Conservation (phyloP, 306 rosid species). For the Lathyrus oleraceus region DNA sequence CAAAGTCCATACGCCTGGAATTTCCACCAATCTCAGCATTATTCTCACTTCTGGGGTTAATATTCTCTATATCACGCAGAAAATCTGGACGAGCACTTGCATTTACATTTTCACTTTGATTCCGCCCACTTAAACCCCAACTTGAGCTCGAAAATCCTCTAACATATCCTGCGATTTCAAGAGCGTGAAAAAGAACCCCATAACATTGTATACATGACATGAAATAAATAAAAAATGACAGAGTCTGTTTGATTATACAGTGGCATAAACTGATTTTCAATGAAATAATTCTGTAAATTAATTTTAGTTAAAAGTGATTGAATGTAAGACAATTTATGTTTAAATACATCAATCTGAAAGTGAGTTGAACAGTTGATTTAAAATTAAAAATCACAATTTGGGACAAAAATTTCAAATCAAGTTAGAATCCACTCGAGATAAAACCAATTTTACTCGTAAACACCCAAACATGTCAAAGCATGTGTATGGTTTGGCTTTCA, state of each 20-base stretch:
- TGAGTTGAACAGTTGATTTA: not conserved
- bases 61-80: conserved; percentile 31
- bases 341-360: too few relatives aligned
- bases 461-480: not conserved
- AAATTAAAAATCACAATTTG: not conserved
- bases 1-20: conserved; percentile 56
- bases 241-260: not conserved
- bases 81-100: conserved; percentile 28
- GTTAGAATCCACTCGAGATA: not conserved
- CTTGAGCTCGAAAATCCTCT: conserved; percentile 38
- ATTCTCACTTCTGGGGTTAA: conserved; percentile 32
- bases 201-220: conserved; percentile 20
- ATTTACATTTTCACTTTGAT: conserved; percentile 22
- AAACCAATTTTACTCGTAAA: not conserved
- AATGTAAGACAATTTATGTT: not conserved
- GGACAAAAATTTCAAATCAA: not conserved
- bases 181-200: conserved; percentile 12
- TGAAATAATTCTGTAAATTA: not conserved
- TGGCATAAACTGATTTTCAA: not conserved
- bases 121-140: conserved; percentile 16
- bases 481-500: too few relatives aligned
- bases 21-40: conserved; percentile 41
- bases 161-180: conserved; percentile 38
- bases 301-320: not conserved
- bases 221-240: not conserved